A percentile compares a stretch with the other conserved stretches of the same genome.
phyloP scores from a whole-genome alignment of 768 basidiomycete species.

The Termitomyces sp. region DNA sequence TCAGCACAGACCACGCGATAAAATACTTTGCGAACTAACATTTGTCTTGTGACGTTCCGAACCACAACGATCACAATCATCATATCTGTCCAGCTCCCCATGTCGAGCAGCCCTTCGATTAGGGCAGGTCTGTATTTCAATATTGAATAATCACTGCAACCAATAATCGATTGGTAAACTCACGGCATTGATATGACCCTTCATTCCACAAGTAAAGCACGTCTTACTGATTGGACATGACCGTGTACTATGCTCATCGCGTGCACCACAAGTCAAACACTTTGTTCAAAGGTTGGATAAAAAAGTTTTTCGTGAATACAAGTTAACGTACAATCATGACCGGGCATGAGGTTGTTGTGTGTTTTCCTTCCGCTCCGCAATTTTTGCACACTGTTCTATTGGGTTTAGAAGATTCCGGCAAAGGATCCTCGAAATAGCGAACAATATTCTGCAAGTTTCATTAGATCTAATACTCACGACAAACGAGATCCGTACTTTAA shows the following conservation, averaged over 20 bases:
- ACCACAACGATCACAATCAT: conserved; percentile 70
- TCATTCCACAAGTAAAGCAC: conserved; percentile 81
- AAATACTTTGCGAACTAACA: conserved; percentile 35
- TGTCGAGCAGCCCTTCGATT: conserved; percentile 42
- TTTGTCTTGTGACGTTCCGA: conserved; percentile 61
- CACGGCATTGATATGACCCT: conserved; percentile 74
- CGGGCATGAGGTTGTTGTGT: conserved; percentile 66
- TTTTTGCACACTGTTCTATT: conserved; percentile 66
- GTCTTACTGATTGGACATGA: conserved; percentile 80
- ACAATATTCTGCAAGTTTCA: conserved; percentile 39
- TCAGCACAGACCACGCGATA: background rate
- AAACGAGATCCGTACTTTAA: conserved; percentile 38
- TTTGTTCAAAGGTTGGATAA: conserved; percentile 23
- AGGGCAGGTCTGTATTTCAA: conserved; percentile 57
- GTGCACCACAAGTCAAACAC: conserved; percentile 81
- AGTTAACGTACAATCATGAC: conserved; percentile 58
- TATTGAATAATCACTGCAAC: background rate
- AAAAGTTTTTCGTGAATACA: background rate
- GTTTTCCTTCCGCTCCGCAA: conserved; percentile 73
- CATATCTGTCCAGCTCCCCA: conserved; percentile 25
- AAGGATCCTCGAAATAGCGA: conserved; percentile 63
- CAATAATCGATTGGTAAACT: conserved; percentile 15
- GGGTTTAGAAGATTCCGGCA: conserved; percentile 38
- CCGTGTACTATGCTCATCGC: conserved; percentile 74
- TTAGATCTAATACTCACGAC: background rate